Conservation (phyloP, 1,284 basidiomycete species). For the Tylopilus orsonianus region DNA sequence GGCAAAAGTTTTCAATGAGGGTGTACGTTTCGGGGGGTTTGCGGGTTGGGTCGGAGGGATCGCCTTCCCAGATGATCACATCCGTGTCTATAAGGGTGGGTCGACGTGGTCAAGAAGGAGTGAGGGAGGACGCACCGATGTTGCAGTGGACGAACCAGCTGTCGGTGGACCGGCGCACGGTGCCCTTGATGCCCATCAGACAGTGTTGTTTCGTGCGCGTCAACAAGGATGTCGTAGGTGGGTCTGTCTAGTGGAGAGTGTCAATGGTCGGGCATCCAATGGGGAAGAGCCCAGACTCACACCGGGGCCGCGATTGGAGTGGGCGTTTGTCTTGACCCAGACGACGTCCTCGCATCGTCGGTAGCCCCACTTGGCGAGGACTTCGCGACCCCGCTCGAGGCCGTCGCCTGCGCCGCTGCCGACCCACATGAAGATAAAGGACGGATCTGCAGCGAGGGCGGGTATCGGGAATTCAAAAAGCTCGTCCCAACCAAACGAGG, state of each 20-base stretch:
- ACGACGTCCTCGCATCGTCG: slow-evolving; percentile 95
- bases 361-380: slow-evolving; percentile 94
- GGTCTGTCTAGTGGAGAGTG: slow-evolving; percentile 81
- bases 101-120: not conserved
- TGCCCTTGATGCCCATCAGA: slow-evolving; percentile 97
- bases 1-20: slow-evolving; percentile 96
- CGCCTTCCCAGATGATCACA: slow-evolving; percentile 93
- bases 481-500: slow-evolving; percentile 81
- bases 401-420: slow-evolving; percentile 90
- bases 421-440: slow-evolving; percentile 96
- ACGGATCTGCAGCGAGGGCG: slow-evolving; percentile 84
- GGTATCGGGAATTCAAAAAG: slow-evolving; percentile 84
- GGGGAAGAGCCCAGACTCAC: slow-evolving; percentile 44
- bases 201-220: slow-evolving; percentile 95
- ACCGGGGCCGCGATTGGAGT: slow-evolving; percentile 68
- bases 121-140: slow-evolving; percentile 54
- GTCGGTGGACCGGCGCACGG: slow-evolving; percentile 91
- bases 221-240: slow-evolving; percentile 79
- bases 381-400: slow-evolving; percentile 88
- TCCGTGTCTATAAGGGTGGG: slow-evolving; percentile 74
- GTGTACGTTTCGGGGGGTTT: slow-evolving; percentile 96
- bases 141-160: slow-evolving; percentile 98
- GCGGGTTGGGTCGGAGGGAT: slow-evolving; percentile 71
- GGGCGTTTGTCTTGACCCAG: slow-evolving; percentile 91
- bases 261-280: no score